These are phyloP conservation scores for Ophiognomonia clavigignenti-juglandacearum DNA, from an alignment of 2,329 filamentous ascomycete genomes.

Conservation along the genomic window DNA sequence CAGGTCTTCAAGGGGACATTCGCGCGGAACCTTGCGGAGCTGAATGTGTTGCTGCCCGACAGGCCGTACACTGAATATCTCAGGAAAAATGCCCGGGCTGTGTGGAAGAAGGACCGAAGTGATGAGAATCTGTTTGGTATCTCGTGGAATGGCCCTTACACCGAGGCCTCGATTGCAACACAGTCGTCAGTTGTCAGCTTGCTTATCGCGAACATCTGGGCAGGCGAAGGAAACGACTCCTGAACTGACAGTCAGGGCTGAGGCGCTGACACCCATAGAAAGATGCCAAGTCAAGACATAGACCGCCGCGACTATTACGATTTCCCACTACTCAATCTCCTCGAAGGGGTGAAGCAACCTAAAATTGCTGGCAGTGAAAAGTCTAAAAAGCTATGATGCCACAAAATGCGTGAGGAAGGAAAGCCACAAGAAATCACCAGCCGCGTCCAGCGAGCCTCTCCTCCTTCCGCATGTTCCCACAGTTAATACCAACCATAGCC, in stretches of 20 bases:
- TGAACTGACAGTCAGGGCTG: no score
- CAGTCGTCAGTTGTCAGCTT: constrained; percentile 14
- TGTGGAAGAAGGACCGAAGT: constrained; percentile 14
- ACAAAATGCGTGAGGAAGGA: not conserved
- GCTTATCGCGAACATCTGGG: constrained; percentile 14
- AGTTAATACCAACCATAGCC: constrained; percentile 96
- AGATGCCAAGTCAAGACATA: no score
- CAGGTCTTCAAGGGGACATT: constrained; percentile 66
- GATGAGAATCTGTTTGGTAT: constrained; percentile 19
- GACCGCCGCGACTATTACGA: no score
- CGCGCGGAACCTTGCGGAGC: constrained; percentile 55
- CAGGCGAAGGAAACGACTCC: no score
- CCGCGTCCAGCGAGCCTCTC: constrained; percentile 83
- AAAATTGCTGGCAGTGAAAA: no score
- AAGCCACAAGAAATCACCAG: constrained; percentile 52
- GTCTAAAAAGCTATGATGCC: not conserved
- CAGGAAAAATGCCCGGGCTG: constrained; percentile 19
- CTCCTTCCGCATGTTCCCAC: constrained; percentile 66
- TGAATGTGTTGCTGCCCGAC: constrained; percentile 35
- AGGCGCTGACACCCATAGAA: no score
- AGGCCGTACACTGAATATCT: constrained; percentile 20
- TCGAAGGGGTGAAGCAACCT: no score
- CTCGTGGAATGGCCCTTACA: constrained; percentile 21
- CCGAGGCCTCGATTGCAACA: constrained; percentile 8
- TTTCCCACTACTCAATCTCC: no score